Evolutionary conservation across 2,329 filamentous ascomycete species (phyloP).

Genomic region (Diaporthe sp.): DNA sequence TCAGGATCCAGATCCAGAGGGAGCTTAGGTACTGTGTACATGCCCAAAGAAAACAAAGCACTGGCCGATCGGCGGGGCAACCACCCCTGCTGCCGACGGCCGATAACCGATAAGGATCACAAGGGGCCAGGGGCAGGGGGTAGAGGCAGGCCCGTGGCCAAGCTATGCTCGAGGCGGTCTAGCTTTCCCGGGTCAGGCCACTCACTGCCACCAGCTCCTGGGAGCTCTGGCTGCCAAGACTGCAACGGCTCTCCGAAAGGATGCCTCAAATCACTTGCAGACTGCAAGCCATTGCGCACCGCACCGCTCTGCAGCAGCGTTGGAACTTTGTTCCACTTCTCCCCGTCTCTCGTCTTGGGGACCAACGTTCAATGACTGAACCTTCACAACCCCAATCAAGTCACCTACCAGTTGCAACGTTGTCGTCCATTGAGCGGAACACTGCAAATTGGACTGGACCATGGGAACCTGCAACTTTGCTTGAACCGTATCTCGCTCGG

Average conservation of each 20-base stretch:
- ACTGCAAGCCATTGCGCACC: background rate
- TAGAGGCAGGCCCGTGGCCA: background rate
- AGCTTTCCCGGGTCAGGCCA: background rate
- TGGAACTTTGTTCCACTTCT: conserved; percentile 5
- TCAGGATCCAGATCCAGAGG: background rate
- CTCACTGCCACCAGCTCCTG: background rate
- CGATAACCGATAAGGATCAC: background rate
- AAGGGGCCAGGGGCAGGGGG: background rate
- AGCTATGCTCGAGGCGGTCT: background rate
- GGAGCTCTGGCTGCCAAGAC: background rate
- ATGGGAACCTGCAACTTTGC: background rate
- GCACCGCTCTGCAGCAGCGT: background rate
- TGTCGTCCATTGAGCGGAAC: background rate
- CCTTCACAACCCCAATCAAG: background rate
- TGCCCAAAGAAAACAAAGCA: conserved; percentile 34
- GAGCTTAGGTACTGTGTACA: conserved; percentile 1
- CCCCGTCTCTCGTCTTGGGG: background rate
- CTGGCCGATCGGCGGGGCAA: conserved; percentile 35
- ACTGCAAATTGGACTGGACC: background rate
- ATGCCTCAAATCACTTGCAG: conserved; percentile 7
- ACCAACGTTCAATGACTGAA: background rate
- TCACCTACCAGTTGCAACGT: background rate
- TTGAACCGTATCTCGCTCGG: conserved; percentile 5
- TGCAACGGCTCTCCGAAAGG: background rate
- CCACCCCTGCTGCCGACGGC: conserved; percentile 6